Base-by-base conservation (phyloP, 495 filamentous ascomycete genomes). In the Talaromyces stipitatus region DNA sequence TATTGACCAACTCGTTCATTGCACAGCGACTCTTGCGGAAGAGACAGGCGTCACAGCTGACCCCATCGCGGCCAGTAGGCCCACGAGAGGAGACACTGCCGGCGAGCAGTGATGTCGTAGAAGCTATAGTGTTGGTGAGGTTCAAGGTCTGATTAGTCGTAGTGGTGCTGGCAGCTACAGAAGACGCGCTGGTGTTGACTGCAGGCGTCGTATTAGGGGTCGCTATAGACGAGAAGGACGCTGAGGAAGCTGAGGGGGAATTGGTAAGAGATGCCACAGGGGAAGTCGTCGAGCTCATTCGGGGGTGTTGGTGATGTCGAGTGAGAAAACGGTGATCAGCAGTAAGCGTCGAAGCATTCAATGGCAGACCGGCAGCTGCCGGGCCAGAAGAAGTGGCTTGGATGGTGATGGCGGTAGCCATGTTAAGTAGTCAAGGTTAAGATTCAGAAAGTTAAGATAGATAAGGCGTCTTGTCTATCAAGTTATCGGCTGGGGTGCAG, bases 11-110 rank as follows among this genome's bases (percentile, higher is more conserved):
- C 56, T 79, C 75, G 66, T 91, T 88, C 72, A 96, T 88, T 56
- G 95, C 90, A 74, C 94, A 98, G 64, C 91, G 86, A 63, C 85
- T 90, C 70, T 92, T 91, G 66, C 91, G 78, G 70, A 83, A 82
- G 56, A 90, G 78, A 72, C 94, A 98, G 41, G 88, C 86, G 76
- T 92, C 89, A 70, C 85, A 87, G 71, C 81, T 66, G 62, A 77
- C 61, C 78, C 80, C 71, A 79, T 80, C 62, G 70, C 74, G 70
- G 47, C 57, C 60, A 16, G 62, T 60, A 10, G 58, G 56, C 3
- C 61, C 66, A 48, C 66, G 38, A 18, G 58, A 30, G 58, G 46
- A 43, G 38, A 55, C 36, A 60, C 60, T 41, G 29, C 48, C 18
- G 53, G 50, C 50, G 50, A 60, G 14, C 29, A 36, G 24, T 22